These are phyloP conservation scores for Zoysia matrella DNA, from an alignment of 202 grass and related monocot species.

Conservation along the genomic window DNA sequence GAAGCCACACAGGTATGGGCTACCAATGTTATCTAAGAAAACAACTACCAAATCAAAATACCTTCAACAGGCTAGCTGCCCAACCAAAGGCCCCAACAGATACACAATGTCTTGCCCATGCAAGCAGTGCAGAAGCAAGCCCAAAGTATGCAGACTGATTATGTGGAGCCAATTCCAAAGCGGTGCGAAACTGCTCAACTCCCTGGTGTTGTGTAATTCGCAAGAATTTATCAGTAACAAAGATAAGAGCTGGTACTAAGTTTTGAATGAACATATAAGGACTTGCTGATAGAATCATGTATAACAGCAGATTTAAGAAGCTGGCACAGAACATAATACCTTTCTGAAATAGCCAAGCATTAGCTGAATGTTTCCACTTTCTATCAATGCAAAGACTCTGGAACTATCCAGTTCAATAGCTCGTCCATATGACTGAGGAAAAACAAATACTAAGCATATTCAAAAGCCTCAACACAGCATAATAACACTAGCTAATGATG, in stretches of 20 bases:
- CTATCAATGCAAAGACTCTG: constrained; percentile 84
- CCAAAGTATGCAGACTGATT: constrained; percentile 88
- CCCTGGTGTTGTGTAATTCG: constrained; percentile 57
- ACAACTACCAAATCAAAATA: constrained; percentile 40
- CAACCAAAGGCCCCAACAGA: constrained; percentile 80
- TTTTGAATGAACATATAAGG: neutral
- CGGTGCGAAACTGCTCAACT: constrained; percentile 80
- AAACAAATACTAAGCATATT: constrained; percentile 58
- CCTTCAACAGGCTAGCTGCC: constrained; percentile 86
- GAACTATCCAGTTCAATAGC: constrained; percentile 84
- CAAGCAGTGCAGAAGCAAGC: constrained; percentile 86
- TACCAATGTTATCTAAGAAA: constrained; percentile 19
- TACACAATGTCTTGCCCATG: constrained; percentile 77
- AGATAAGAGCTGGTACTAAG: constrained; percentile 9
- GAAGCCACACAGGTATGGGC: neutral
- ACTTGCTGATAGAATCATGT: constrained; percentile 23
- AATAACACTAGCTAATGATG: constrained; percentile 29
- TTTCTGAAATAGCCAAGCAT: constrained; percentile 96
- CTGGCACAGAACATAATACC: constrained; percentile 53
- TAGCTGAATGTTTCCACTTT: constrained; percentile 89
- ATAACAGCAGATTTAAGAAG: constrained; percentile 24
- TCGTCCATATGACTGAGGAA: constrained; percentile 81
- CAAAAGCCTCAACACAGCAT: constrained; percentile 42
- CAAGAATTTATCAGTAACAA: constrained; percentile 20
- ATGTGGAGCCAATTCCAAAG: constrained; percentile 72